phyloP scores from a whole-genome alignment of 805 yeast species.

The Candida adriatica region DNA sequence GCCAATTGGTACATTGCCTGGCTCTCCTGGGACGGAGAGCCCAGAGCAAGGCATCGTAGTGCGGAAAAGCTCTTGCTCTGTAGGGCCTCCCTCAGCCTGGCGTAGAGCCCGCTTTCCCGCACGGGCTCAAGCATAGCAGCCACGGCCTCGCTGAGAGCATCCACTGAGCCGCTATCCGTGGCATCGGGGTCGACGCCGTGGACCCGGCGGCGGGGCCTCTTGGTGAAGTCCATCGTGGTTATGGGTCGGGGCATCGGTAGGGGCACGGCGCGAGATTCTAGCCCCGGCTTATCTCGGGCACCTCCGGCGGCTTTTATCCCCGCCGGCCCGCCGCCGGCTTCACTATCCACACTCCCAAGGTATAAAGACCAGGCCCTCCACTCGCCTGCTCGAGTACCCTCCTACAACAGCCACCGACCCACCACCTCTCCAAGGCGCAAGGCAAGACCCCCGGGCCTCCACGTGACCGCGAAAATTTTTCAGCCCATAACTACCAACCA shows the following conservation, averaged over 20 bases:
- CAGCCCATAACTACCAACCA: too few relatives aligned
- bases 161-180: conserved; percentile 1
- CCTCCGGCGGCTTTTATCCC: too few relatives aligned
- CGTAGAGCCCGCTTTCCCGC: conserved; percentile 23
- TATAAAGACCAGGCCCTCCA: too few relatives aligned
- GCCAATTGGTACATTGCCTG: conserved; percentile 66
- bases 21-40: conserved; percentile 52
- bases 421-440: too few relatives aligned
- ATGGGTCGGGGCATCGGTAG: too few relatives aligned
- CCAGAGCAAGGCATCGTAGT: conserved; percentile 68
- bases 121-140: conserved; percentile 18
- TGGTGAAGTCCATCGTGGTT: too few relatives aligned
- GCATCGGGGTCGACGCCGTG: conserved; percentile 5
- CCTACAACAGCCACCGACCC: too few relatives aligned
- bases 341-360: too few relatives aligned
- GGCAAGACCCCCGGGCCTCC: not conserved
- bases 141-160: conserved; percentile 5
- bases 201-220: conserved; percentile 3
- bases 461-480: not conserved
- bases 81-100: conserved; percentile 19
- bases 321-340: too few relatives aligned
- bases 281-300: too few relatives aligned
- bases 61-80: conserved; percentile 10
- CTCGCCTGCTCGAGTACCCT: too few relatives aligned
- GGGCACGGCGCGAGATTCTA: too few relatives aligned